These are phyloP conservation scores for Catharanthus roseus DNA, from an alignment of 257 asterid species.

Conservation along the genomic window DNA sequence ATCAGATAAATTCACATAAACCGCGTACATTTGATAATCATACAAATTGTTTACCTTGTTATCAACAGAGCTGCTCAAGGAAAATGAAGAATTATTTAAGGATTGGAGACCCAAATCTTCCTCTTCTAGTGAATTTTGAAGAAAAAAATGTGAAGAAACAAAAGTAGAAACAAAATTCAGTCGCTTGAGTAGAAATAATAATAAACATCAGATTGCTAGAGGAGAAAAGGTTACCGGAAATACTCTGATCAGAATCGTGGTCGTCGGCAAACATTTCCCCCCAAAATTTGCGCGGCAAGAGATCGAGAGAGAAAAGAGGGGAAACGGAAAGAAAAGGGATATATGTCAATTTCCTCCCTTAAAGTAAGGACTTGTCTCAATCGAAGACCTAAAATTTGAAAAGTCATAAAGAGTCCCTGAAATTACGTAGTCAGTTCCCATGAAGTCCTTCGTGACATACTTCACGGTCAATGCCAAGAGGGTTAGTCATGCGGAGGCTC, in stretches of 20 bases:
- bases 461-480: no score
- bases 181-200: neutral
- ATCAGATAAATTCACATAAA: neutral
- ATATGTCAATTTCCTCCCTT: no score
- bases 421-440: no score
- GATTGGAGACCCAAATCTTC: slow-evolving; percentile 41
- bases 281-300: neutral
- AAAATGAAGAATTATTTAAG: slow-evolving; percentile 23
- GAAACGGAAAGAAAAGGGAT: no score
- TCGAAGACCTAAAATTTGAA: no score
- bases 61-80: slow-evolving; percentile 27
- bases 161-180: neutral
- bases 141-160: neutral
- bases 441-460: no score
- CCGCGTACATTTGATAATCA: neutral
- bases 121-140: slow-evolving; percentile 33
- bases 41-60: slow-evolving; percentile 32
- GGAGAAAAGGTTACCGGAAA: slow-evolving; percentile 47
- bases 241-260: slow-evolving; percentile 67
- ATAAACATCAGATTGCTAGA: neutral
- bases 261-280: neutral
- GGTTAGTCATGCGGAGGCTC: no score
- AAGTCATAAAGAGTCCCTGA: no score
- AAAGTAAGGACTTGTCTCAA: no score
- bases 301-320: neutral